These are phyloP conservation scores for Toxoplasma gondii DNA, from an alignment of 169 alveolate species.

Conservation along the genomic window DNA sequence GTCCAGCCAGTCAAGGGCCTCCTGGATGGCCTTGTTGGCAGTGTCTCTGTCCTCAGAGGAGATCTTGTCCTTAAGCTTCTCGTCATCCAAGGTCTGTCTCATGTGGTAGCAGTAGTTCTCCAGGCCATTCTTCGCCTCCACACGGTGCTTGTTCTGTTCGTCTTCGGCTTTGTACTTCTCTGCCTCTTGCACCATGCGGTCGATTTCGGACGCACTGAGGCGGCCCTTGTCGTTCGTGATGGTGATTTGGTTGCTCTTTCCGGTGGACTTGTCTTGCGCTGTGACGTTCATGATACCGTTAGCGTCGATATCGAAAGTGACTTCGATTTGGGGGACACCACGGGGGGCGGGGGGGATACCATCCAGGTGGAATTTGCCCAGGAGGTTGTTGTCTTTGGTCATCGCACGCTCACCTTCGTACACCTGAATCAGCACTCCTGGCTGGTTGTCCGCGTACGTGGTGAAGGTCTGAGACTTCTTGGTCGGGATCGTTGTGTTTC, in stretches of 20 bases:
- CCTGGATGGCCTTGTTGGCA: constrained; percentile 87
- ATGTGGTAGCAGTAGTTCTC: constrained; percentile 94
- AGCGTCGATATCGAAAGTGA: constrained; percentile 96
- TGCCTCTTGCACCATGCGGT: constrained; percentile 96
- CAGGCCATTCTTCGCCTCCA: constrained; percentile 93
- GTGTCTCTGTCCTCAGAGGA: constrained; percentile 89
- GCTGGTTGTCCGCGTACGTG: constrained; percentile 98
- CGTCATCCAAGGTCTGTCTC: constrained; percentile 92
- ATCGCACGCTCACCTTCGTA: constrained; percentile 90
- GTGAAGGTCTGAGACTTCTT: constrained; percentile 97
- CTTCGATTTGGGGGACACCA: constrained; percentile 98
- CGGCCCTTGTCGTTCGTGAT: constrained; percentile 97
- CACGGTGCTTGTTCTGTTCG: constrained; percentile 87
- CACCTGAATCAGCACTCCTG: constrained; percentile 96
- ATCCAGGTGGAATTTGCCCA: constrained; percentile 96
- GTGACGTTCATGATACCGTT: constrained; percentile 96
- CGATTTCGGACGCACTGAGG: constrained; percentile 92
- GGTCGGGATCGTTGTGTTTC: constrained; percentile 99
- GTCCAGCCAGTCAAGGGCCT: constrained; percentile 94
- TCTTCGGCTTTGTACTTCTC: constrained; percentile 96
- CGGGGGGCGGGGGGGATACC: constrained; percentile 99
- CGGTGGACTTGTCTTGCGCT: constrained; percentile 96
- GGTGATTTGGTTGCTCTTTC: constrained; percentile 93
- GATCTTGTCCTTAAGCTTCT: constrained; percentile 93
- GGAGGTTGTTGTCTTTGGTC: constrained; percentile 96